A percentile compares a stretch with the other conserved stretches of the same genome.
Evolutionary conservation across 495 filamentous ascomycete species (phyloP).

Genomic region (Chaetomium tenue): DNA sequence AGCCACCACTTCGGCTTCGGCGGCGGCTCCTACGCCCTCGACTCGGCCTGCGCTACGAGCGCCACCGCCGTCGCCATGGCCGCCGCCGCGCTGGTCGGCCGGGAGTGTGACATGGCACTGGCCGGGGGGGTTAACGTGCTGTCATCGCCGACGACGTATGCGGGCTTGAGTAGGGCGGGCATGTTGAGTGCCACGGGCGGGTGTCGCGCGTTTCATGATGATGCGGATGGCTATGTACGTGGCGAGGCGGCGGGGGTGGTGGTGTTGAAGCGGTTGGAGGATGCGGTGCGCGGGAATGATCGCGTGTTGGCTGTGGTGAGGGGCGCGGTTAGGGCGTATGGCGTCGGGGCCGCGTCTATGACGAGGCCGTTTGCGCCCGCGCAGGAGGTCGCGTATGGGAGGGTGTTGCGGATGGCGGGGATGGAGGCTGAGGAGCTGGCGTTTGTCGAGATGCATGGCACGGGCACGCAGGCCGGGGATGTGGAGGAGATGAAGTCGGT

Average conservation of each 20-base stretch:
- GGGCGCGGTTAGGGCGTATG: not conserved
- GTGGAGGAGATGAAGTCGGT: not conserved
- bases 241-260: not conserved
- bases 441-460: conserved; percentile 16
- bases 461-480: conserved; percentile 15
- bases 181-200: not conserved
- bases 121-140: not conserved
- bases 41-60: not conserved
- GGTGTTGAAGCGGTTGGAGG: conserved; percentile 5
- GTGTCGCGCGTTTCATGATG: not conserved
- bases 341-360: not conserved
- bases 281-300: not conserved
- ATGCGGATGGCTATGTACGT: not conserved
- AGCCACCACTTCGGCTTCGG: not conserved
- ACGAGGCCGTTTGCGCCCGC: not conserved
- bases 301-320: not conserved
- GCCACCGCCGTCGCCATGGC: not conserved
- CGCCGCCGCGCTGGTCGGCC: not conserved
- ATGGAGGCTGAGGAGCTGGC: not conserved
- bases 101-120: not conserved
- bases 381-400: not conserved
- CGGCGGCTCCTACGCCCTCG: not conserved
- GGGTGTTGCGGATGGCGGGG: not conserved
- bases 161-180: not conserved
- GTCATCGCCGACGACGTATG: not conserved